Evolutionary conservation across 371 early-diverging fungal species (phyloP), one percentile per base, ranked within the genome.

Genomic region (Syncephalis plumigaleata): DNA sequence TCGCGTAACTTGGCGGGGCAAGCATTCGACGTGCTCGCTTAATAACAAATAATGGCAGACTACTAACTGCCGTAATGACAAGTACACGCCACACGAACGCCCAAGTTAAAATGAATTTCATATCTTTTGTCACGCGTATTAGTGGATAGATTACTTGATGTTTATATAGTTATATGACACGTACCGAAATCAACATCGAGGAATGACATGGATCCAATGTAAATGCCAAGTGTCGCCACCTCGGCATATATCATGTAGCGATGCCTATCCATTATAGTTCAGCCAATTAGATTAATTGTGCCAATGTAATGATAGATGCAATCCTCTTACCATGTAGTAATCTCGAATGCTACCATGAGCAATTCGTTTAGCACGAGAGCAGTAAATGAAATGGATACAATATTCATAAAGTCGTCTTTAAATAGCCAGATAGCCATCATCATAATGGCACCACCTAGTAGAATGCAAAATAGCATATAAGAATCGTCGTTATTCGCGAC

Each of bases 341-440:
- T 86, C 57, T 91, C 89, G 36, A 98, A 58, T 2, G 94, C 88
- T 5, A 98, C 96, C 97, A 96, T 98, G n/a, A 98, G 60, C 38
- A 98, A 63, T 64, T 99, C 99, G 63, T 98, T 99, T 49, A 98
- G 76, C 27, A 99, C 84, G 40, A 98, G 60, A 0, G 92, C 87
- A 1, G 96, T 94, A 58, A 99, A 99, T 3, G 92, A 87, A 38
- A 98, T 90, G 2, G 95, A 84, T 1, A 95, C 91, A 37, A 98
- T 87, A 54, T 91, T 82, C 39, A 96, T 77, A 57, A 98, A 91
- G 62, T 98, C 93, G 48, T 83, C 79, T 56, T 94, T 92, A 64
- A 97, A 98, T 39, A 96, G 70, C 59, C 81, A 76, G 42, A 95
- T 81, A 8, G 91, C 85, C 44, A 95, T 56, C 48, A 96, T 75